These are phyloP conservation scores for Pythium scleroteichum DNA, from an alignment of 352 stramenopile genomes.

Conservation along the genomic window DNA sequence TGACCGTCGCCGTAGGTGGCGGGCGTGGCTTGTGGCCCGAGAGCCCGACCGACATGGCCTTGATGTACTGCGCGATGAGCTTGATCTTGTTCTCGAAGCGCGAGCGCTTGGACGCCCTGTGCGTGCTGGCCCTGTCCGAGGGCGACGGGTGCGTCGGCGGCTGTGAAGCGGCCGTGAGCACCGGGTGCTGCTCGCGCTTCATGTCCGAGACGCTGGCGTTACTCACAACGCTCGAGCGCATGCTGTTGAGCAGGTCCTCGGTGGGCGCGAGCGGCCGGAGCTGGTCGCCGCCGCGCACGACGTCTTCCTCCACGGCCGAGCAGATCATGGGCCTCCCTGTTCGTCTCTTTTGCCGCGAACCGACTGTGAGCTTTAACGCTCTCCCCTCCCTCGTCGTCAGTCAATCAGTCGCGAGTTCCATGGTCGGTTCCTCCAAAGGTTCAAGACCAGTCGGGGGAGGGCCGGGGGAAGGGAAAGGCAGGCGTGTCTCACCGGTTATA, in stretches of 20 bases:
- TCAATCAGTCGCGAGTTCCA: slow-evolving; percentile 28
- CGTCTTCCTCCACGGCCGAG: slow-evolving; percentile 21
- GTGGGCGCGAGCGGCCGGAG: slow-evolving; percentile 6
- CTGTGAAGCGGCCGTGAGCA: background rate
- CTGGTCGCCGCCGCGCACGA: slow-evolving; percentile 6
- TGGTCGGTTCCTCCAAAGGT: slow-evolving; percentile 17
- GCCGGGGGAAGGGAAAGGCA: slow-evolving; percentile 5
- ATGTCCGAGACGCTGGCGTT: slow-evolving; percentile 22
- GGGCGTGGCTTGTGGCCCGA: slow-evolving; percentile 13
- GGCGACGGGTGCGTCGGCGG: background rate
- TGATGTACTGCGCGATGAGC: slow-evolving; percentile 29
- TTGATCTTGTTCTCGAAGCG: slow-evolving; percentile 30
- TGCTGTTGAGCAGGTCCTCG: slow-evolving; percentile 21
- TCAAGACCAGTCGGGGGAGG: slow-evolving; percentile 14
- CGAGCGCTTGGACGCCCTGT: slow-evolving; percentile 3
- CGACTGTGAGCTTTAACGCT: background rate
- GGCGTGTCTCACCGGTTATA: slow-evolving; percentile 30
- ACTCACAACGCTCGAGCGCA: slow-evolving; percentile 25
- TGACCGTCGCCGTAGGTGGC: slow-evolving; percentile 1
- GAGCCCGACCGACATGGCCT: slow-evolving; percentile 23
- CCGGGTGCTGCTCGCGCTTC: slow-evolving; percentile 26
- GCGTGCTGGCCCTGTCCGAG: background rate
- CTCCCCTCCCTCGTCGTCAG: slow-evolving; percentile 5
- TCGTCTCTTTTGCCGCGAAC: slow-evolving; percentile 10
- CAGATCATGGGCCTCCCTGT: slow-evolving; percentile 23